These are phyloP conservation scores for Trifolium repens DNA, from an alignment of 306 rosid species.

Conservation along the genomic window DNA sequence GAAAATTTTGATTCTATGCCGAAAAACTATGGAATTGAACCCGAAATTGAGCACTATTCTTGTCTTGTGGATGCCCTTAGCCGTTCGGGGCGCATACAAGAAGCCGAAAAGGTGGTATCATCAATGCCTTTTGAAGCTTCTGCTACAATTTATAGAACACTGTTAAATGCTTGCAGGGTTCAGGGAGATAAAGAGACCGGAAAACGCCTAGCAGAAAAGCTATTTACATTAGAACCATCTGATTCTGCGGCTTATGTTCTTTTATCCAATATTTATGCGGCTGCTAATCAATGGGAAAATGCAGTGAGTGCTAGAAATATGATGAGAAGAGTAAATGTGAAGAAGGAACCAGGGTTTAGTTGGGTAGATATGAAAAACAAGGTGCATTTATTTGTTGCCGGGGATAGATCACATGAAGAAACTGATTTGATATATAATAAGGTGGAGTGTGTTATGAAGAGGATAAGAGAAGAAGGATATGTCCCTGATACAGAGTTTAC, in stretches of 20 bases:
- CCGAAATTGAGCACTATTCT: slow-evolving; percentile 77
- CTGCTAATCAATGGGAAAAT: slow-evolving; percentile 78
- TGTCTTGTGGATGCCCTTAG: slow-evolving; percentile 85
- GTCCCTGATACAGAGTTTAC: slow-evolving; percentile 72
- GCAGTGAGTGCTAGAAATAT: slow-evolving; percentile 62
- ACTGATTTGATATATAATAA: slow-evolving; percentile 58
- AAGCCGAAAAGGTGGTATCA: slow-evolving; percentile 68
- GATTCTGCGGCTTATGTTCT: slow-evolving; percentile 79
- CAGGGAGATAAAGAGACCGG: slow-evolving; percentile 67
- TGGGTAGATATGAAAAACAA: slow-evolving; percentile 83
- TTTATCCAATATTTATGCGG: slow-evolving; percentile 72
- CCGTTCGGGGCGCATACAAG: slow-evolving; percentile 71
- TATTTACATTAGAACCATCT: slow-evolving; percentile 71
- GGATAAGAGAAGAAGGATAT: slow-evolving; percentile 67
- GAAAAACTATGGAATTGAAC: slow-evolving; percentile 57
- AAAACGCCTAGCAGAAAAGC: slow-evolving; percentile 61
- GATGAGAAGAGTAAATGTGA: slow-evolving; percentile 71
- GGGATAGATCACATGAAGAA: slow-evolving; percentile 72
- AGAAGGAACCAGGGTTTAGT: slow-evolving; percentile 87
- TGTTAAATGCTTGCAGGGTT: slow-evolving; percentile 78
- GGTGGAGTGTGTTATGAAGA: slow-evolving; percentile 61
- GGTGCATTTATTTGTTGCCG: slow-evolving; percentile 77
- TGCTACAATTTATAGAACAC: slow-evolving; percentile 71
- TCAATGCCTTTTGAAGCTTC: slow-evolving; percentile 90
- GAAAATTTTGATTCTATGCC: slow-evolving; percentile 66